Evolutionary conservation across 2,329 filamentous ascomycete species (phyloP).

Genomic region (Dryadomyces quercivorus): DNA sequence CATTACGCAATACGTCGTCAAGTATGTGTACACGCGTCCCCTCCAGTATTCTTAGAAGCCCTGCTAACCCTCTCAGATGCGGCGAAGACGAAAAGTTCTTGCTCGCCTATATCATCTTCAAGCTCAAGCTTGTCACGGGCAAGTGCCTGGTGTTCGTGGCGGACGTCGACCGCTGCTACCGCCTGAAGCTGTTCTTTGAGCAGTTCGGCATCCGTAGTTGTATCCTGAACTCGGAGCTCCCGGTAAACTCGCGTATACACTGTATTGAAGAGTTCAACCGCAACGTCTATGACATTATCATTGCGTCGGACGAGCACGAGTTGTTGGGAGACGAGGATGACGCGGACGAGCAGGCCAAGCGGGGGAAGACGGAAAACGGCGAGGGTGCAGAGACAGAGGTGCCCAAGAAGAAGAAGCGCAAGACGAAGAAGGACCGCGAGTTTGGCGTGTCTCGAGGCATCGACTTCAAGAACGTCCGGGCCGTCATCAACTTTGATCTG

Average conservation of each 20-base stretch:
- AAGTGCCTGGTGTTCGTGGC: constrained; percentile 66
- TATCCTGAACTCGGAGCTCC: constrained; percentile 87
- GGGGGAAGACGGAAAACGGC: neutral
- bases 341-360: constrained; percentile 32
- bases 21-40: constrained; percentile 29
- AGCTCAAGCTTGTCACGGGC: constrained; percentile 84
- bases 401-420: constrained; percentile 54
- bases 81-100: constrained; percentile 98
- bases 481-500: constrained; percentile 94
- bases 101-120: constrained; percentile 86
- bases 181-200: constrained; percentile 88
- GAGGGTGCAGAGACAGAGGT: constrained; percentile 3
- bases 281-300: constrained; percentile 94
- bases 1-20: constrained; percentile 79
- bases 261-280: constrained; percentile 97
- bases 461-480: constrained; percentile 90
- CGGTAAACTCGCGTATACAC: constrained; percentile 84
- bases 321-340: constrained; percentile 23
- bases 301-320: constrained; percentile 60
- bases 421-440: constrained; percentile 63
- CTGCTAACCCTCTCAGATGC: constrained; percentile 36
- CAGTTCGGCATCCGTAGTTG: constrained; percentile 93
- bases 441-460: constrained; percentile 94
- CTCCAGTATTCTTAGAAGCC: constrained; percentile 6
- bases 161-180: constrained; percentile 79